phyloP scores from a whole-genome alignment of 2,329 filamentous ascomycete species.

The Lachnellula occidentalis region DNA sequence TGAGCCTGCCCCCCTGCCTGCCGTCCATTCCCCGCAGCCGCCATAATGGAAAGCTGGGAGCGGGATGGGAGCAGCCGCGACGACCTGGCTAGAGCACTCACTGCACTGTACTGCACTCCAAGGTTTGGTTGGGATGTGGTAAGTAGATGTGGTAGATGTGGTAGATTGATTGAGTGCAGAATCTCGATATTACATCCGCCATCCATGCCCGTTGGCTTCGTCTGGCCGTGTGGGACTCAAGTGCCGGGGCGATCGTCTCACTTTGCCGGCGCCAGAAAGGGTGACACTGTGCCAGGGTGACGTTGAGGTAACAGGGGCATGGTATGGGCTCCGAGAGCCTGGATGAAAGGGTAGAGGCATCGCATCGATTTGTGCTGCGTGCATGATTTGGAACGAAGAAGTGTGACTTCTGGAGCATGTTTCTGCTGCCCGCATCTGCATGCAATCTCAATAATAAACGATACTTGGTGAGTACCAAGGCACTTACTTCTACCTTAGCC shows the following conservation, averaged over 20 bases:
- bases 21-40: not conserved
- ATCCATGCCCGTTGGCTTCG: not conserved
- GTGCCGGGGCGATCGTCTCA: conserved; percentile 5
- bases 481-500: no score
- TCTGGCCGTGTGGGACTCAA: not conserved
- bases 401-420: not conserved
- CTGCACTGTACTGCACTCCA: not conserved
- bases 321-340: conserved; percentile 3
- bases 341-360: not conserved
- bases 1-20: no score
- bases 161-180: conserved; percentile 1
- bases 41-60: not conserved
- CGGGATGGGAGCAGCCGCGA: not conserved
- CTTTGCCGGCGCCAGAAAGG: conserved; percentile 2
- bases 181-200: not conserved
- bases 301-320: not conserved
- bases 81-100: not conserved
- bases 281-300: not conserved
- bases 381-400: not conserved
- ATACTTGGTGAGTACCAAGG: no score
- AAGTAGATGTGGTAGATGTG: no score
- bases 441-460: no score
- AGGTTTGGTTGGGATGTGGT: not conserved
- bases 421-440: not conserved
- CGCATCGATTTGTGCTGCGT: not conserved